Percentiles rank a stretch among this genome's conserved stretches.
Evolutionary conservation across 495 filamentous ascomycete species (phyloP).

Genomic region (Immersiella caudata): DNA sequence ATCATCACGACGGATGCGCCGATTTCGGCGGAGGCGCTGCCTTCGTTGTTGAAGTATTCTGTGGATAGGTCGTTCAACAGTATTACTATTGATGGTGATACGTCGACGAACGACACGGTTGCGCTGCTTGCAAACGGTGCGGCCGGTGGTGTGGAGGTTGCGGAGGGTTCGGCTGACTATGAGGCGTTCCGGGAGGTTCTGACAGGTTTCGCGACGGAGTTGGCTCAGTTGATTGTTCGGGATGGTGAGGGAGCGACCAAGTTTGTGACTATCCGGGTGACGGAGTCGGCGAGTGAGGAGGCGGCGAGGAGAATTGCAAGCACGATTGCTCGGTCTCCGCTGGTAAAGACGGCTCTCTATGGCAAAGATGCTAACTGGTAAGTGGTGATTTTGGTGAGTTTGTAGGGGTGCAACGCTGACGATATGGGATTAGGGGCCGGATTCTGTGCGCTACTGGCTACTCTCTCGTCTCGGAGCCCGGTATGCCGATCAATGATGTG

Average conservation of each 20-base stretch:
- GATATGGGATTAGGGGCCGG: constrained; percentile 60
- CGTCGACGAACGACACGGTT: constrained; percentile 95
- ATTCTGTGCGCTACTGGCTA: constrained; percentile 96
- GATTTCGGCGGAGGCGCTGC: constrained; percentile 68
- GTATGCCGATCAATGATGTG: constrained; percentile 56
- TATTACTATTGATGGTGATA: constrained; percentile 96
- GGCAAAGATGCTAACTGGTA: constrained; percentile 96
- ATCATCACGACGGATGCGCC: constrained; percentile 93
- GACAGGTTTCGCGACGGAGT: constrained; percentile 74
- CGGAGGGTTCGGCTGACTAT: constrained; percentile 63
- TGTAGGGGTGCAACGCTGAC: constrained; percentile 16
- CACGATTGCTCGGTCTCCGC: constrained; percentile 87
- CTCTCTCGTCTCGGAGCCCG: constrained; percentile 68
- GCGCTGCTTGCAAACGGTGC: constrained; percentile 93
- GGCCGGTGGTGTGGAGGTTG: constrained; percentile 72
- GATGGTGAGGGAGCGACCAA: constrained; percentile 99
- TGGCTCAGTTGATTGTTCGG: constrained; percentile 90
- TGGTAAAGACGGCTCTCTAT: constrained; percentile 97
- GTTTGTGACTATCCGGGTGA: constrained; percentile 91
- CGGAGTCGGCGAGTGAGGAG: constrained; percentile 66
- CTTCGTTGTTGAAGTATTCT: constrained; percentile 70
- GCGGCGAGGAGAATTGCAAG: constrained; percentile 73
- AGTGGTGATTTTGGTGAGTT: not conserved
- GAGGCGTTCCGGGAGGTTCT: constrained; percentile 67
- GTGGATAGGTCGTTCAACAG: constrained; percentile 91